Evolutionary conservation across 495 filamentous ascomycete species (phyloP).

Genomic region (Penicillium pulvis): DNA sequence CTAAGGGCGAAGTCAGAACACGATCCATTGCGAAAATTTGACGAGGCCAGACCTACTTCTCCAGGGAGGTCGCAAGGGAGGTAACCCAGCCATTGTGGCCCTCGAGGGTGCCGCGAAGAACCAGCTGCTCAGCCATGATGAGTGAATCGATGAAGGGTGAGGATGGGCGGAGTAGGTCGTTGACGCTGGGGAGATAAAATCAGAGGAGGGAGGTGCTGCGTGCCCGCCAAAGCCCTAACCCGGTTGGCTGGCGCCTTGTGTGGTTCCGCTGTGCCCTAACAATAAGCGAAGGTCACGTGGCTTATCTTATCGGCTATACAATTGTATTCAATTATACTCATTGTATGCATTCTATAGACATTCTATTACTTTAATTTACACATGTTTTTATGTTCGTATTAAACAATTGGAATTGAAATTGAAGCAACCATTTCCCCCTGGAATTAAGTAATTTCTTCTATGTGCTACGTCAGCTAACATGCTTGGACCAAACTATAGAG

Average conservation of each 20-base stretch:
- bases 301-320: constrained; percentile 10
- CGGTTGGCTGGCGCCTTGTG: constrained; percentile 41
- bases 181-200: constrained; percentile 53
- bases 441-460: not conserved
- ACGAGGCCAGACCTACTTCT: constrained; percentile 72
- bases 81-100: constrained; percentile 83
- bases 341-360: not conserved
- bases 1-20: constrained; percentile 55
- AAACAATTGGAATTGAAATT: not conserved
- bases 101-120: constrained; percentile 96
- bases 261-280: constrained; percentile 42
- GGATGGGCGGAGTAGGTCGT: constrained; percentile 52
- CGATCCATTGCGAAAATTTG: constrained; percentile 31
- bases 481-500: not conserved
- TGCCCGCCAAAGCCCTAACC: constrained; percentile 45
- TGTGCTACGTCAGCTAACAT: not conserved
- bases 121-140: constrained; percentile 91
- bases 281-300: constrained; percentile 41
- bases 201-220: constrained; percentile 42
- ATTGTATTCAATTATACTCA: not conserved
- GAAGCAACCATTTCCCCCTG: not conserved
- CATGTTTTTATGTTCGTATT: not conserved
- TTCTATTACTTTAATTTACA: not conserved
- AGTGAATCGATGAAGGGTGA: constrained; percentile 49
- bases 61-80: constrained; percentile 90